Base-by-base conservation (phyloP, 352 stramenopile species). In the Blastocystis sp. region DNA sequence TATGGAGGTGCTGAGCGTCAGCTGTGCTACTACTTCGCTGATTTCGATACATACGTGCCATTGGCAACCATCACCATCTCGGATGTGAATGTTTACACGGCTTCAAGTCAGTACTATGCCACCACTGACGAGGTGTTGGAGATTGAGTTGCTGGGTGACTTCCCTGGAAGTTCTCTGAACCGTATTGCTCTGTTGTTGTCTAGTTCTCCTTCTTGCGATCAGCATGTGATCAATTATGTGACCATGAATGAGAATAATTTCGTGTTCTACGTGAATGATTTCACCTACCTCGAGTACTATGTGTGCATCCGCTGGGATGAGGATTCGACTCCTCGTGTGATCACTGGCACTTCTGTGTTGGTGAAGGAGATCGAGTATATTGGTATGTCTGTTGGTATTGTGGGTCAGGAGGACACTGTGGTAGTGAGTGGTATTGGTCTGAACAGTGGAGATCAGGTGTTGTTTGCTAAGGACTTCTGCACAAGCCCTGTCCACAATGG, bases 401-500 rank as follows among this genome's bases (percentile, higher is more conserved):
- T 84, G 48, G 73, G 73, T 69, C 73, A 84, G n/a, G 42, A 68
- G 13, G 48, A 66, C 22, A 66, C 4, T 1, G 73, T 84, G 44
- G 4, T 11, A 17, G 48, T 84, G 17, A 27, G 22, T 24, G 73
- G 73, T 13, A n/a, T 53, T 53, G 73, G 73, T 53, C 73, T 84
- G 51, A 60, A 66, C 42, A 84, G 53, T 57, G 73, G 73, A 30
- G 73, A 84, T 37, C 42, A 54, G 53, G 53, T 84, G 15, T 7
- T 84, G 73, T 84, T 84, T 51, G 73, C 73, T 24, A 66, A 66
- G 73, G 73, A 68, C 73, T 84, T 84, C 73, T 84, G 73, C 51
- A 68, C 73, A 57, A 37, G 40, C 6, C 22, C 73, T 9, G 42
- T 48, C 7, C 56, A 44, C n/a, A 84, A 84, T 42, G 73, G 73